Evolutionary conservation across 75 land plant genomes (phyloP).

Genomic region (Picea glauca): DNA sequence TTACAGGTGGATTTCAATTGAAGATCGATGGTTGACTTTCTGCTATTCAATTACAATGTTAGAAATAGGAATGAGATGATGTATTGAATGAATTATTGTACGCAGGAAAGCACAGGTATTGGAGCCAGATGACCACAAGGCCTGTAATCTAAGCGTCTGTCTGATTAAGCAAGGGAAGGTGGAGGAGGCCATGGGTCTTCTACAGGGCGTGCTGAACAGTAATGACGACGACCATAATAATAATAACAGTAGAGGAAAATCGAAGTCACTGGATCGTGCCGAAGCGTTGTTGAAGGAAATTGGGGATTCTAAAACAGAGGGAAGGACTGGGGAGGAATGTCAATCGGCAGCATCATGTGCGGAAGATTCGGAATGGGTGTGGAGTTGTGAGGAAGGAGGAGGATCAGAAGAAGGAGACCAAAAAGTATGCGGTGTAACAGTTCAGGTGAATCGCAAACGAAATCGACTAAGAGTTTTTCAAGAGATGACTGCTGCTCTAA

Average conservation of each 20-base stretch:
- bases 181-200: slow-evolving; percentile 14
- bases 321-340: neutral
- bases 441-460: no score
- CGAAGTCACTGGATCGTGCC: neutral
- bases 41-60: no score
- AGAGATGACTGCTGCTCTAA: no score
- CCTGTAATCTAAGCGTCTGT: slow-evolving; percentile 25
- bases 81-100: neutral
- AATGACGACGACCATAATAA: no score
- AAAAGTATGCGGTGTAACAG: no score
- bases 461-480: no score
- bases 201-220: neutral
- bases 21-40: no score
- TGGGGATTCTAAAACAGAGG: neutral
- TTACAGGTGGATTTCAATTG: slow-evolving; percentile 19
- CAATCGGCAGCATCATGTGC: neutral
- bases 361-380: no score
- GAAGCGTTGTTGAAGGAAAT: neutral
- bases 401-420: no score
- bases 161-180: slow-evolving; percentile 25
- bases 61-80: no score
- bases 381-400: no score
- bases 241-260: neutral
- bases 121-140: slow-evolving; percentile 32
- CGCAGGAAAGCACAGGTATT: slow-evolving; percentile 11